Conservation (phyloP, 1,284 basidiomycete genomes). For the Moniliophthora roreri region DNA sequence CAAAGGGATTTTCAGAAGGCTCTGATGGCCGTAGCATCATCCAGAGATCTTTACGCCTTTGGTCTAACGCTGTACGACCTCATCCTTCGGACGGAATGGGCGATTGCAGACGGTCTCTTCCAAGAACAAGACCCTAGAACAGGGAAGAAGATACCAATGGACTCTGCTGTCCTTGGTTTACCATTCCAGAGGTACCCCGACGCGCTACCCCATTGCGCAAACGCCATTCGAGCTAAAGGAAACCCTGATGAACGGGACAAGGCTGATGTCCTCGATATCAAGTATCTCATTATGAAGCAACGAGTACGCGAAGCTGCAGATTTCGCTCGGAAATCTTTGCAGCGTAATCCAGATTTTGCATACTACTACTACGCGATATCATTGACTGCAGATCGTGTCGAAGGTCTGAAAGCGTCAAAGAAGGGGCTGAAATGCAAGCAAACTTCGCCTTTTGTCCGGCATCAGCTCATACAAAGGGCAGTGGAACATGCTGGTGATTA, state of each 20-base stretch:
- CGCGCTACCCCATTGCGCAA: slow-evolving; percentile 53
- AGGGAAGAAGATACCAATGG: slow-evolving; percentile 35
- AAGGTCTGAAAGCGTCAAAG: slow-evolving; percentile 42
- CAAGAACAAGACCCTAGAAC: slow-evolving; percentile 42
- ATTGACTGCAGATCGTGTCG: slow-evolving; percentile 34
- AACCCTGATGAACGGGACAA: slow-evolving; percentile 38
- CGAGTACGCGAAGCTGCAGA: slow-evolving; percentile 43
- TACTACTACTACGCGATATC: slow-evolving; percentile 61
- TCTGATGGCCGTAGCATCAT: slow-evolving; percentile 46
- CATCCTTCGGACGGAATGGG: slow-evolving; percentile 57
- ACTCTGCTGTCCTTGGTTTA: slow-evolving; percentile 37
- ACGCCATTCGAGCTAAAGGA: slow-evolving; percentile 45
- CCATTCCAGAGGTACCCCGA: slow-evolving; percentile 60
- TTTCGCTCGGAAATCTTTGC: slow-evolving; percentile 42
- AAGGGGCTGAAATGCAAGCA: slow-evolving; percentile 57
- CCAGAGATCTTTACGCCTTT: slow-evolving; percentile 49
- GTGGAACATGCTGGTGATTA: slow-evolving; percentile 57
- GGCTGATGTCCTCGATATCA: slow-evolving; percentile 63
- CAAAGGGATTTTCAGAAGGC: slow-evolving; percentile 46
- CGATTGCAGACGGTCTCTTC: slow-evolving; percentile 54
- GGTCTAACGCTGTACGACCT: slow-evolving; percentile 47
- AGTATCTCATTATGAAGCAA: slow-evolving; percentile 47
- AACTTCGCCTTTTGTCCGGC: slow-evolving; percentile 46
- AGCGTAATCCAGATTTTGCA: slow-evolving; percentile 52
- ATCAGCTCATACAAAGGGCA: slow-evolving; percentile 55